Percentiles rank a stretch among this genome's conserved stretches.
These are phyloP conservation scores for Drechslera avenae DNA, from an alignment of 2,329 filamentous ascomycete species.

Conservation along the genomic window DNA sequence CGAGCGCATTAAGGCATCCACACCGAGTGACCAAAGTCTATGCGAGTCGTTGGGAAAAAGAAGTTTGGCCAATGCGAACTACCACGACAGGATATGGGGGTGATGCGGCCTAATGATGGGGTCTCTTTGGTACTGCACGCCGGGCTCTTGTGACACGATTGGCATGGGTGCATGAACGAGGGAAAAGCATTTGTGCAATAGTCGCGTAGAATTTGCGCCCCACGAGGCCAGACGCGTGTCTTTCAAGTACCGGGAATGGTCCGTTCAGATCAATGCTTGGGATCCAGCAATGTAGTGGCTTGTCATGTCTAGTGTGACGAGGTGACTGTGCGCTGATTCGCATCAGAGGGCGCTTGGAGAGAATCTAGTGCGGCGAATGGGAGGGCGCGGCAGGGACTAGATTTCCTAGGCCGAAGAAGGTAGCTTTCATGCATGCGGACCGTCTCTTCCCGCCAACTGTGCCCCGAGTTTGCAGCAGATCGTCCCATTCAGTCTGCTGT, in stretches of 20 bases:
- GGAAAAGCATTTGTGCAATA: not conserved
- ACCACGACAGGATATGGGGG: slow-evolving; percentile 13
- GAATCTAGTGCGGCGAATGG: slow-evolving; percentile 14
- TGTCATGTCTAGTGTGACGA: slow-evolving; percentile 15
- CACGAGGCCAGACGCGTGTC: slow-evolving; percentile 15
- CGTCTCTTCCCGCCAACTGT: slow-evolving; percentile 31
- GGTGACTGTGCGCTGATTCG: slow-evolving; percentile 17
- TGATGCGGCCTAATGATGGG: slow-evolving; percentile 17
- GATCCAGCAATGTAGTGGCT: slow-evolving; percentile 2
- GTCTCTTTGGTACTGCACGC: slow-evolving; percentile 14
- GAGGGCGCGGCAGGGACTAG: not conserved
- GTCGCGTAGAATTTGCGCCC: slow-evolving; percentile 20
- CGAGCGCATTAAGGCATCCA: slow-evolving; percentile 3
- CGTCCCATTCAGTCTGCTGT: too few relatives aligned
- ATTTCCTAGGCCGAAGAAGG: slow-evolving; percentile 19
- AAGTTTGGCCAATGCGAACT: slow-evolving; percentile 16
- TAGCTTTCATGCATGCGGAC: slow-evolving; percentile 29
- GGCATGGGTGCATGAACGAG: slow-evolving; percentile 20
- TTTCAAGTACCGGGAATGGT: not conserved
- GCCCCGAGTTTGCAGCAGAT: slow-evolving; percentile 21
- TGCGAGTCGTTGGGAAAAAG: slow-evolving; percentile 8
- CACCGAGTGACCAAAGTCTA: slow-evolving; percentile 4
- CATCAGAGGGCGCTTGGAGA: slow-evolving; percentile 22
- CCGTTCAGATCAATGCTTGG: not conserved
- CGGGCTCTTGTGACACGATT: slow-evolving; percentile 12